Evolutionary conservation across 202 grass and related monocot species (phyloP).

Genomic region (Bolboschoenoplectus hybrid): DNA sequence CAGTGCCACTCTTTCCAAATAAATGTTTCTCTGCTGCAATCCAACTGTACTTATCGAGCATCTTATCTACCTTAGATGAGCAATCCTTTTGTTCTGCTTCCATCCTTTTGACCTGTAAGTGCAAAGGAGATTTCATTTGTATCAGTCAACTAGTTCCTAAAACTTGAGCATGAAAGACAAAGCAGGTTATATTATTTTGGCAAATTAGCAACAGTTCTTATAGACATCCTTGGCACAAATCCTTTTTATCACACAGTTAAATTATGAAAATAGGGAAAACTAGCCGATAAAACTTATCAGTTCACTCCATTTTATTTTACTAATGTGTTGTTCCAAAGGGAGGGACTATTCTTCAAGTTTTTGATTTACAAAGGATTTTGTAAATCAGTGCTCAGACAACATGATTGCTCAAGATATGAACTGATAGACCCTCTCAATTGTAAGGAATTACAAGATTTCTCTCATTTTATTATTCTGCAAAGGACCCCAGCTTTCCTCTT

Average conservation of each 20-base stretch:
- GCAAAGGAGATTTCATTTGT: neutral
- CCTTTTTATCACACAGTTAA: neutral
- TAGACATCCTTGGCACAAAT: neutral
- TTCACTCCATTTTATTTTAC: neutral
- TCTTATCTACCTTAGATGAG: conserved; percentile 76
- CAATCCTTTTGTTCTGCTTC: conserved; percentile 95
- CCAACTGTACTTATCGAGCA: conserved; percentile 89
- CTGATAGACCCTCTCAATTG: neutral
- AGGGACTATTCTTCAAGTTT: neutral
- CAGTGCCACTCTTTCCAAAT: conserved; percentile 84
- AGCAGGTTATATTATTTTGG: neutral
- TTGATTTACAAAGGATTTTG: neutral
- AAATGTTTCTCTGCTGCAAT: conserved; percentile 90
- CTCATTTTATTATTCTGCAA: neutral
- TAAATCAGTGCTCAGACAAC: neutral
- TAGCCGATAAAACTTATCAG: neutral
- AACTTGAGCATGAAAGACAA: neutral
- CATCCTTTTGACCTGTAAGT: conserved; percentile 81
- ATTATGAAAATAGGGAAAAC: neutral
- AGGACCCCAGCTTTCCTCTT: neutral
- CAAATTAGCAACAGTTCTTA: neutral
- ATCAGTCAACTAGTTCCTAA: neutral
- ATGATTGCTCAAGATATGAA: neutral
- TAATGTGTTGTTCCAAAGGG: neutral
- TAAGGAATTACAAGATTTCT: neutral